Conservation (phyloP, 106 monocot species). For the Posidonia australis region DNA sequence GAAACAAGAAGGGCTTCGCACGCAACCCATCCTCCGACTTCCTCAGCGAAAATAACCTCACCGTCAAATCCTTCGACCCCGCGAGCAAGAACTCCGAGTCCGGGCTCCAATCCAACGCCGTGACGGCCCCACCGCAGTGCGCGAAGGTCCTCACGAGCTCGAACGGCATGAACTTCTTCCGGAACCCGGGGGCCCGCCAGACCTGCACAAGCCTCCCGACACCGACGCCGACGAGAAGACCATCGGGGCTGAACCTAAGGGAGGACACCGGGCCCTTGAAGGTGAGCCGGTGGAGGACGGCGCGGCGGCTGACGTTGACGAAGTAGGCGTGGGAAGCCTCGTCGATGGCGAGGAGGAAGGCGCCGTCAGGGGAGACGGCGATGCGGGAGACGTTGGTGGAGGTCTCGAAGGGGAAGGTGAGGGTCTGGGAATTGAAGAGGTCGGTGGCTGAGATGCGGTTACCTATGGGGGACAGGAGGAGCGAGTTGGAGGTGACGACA, state of each 20-base stretch:
- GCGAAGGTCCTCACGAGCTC: slow-evolving; percentile 54
- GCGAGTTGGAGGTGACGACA: slow-evolving; percentile 5
- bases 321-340: slow-evolving; percentile 39
- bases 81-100: slow-evolving; percentile 61
- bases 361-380: slow-evolving; percentile 45
- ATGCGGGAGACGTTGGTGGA: slow-evolving; percentile 60
- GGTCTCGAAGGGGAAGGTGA: slow-evolving; percentile 71
- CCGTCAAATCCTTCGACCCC: slow-evolving; percentile 78
- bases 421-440: slow-evolving; percentile 48
- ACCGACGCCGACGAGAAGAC: slow-evolving; percentile 54
- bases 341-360: slow-evolving; percentile 65
- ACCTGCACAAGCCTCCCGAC: slow-evolving; percentile 62
- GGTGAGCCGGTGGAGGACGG: slow-evolving; percentile 60
- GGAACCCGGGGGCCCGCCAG: slow-evolving; percentile 68
- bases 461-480: slow-evolving; percentile 59
- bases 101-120: slow-evolving; percentile 66
- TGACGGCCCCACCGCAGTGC: slow-evolving; percentile 36
- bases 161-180: slow-evolving; percentile 78
- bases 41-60: slow-evolving; percentile 39
- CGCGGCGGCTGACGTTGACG: slow-evolving; percentile 56
- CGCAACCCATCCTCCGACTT: slow-evolving; percentile 5
- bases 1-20: slow-evolving; percentile 58
- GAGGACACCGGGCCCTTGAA: slow-evolving; percentile 55
- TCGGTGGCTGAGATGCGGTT: slow-evolving; percentile 77
- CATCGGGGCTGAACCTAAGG: slow-evolving; percentile 60